Evolutionary conservation across 2,329 filamentous ascomycete genomes (phyloP), one percentile per base, ranked within the genome.

Genomic region (Xylariales sp.): DNA sequence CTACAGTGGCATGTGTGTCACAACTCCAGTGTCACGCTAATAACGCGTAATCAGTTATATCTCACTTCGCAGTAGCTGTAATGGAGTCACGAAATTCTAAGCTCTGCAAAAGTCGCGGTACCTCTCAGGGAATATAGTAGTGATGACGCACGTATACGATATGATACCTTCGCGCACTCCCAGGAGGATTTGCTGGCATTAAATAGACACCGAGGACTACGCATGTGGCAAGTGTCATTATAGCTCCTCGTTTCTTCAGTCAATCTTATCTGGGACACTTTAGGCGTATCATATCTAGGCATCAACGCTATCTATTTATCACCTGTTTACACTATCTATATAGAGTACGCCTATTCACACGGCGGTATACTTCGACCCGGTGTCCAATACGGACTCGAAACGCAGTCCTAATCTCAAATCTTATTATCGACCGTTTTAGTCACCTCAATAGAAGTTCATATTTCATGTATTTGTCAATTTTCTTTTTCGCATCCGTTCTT

Each of bases 31-130:
- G 65, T 43, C 59, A 66, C 67, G 30, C 59, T 62, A 55, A 60
- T 56, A 70, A 69, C 59, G 56, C 65, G 56, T 63, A 66, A 68
- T 66, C 62, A 61, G 34, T 34, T 57, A 16, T 45, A n/a, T 28
- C 58, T 54, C 52, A 49, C 56, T 49, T 61, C 23, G 50, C 56
- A n/a, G 56, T 14, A 49, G 53, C 36, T 14, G 36, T 57, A 23
- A 46, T 57, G 23, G 28, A 41, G 39, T 36, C 28, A 34, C 55
- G 14, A 30, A 49, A 49, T 57, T 23, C 3, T 39, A 54, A 48
- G 64, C 62, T 36, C 52, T 53, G 56, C 61, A 64, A 56, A 60
- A 14, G 43, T 56, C 54, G 43, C 57, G 18, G 16, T 52, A 36
- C 48, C 46, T 67, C 32, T 18, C 23, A 53, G 34, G 34, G 34